Evolutionary conservation across 1,284 basidiomycete species (phyloP), one percentile per base, ranked within the genome.

Genomic region (Athelia sp.): DNA sequence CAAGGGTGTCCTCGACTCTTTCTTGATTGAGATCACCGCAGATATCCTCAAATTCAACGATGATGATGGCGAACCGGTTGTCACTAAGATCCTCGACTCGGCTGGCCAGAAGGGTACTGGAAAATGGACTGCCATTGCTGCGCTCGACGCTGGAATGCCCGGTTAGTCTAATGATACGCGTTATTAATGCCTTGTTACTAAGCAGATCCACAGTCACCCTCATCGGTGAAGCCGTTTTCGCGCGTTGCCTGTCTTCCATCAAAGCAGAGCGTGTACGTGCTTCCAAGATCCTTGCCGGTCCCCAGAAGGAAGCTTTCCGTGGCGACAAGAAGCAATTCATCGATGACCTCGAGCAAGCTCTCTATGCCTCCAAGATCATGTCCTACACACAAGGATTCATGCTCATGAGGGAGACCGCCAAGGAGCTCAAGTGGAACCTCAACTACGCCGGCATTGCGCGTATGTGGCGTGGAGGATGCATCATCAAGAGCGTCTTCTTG

Each of bases 401-500:
- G 87, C 83, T 99, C 63, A 98, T 99, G 95, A 84, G 97, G 61
- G 90, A 98, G 74, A 96, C 96, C 49, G 96, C 95, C 49, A 90
- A 93, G 70, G 94, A 96, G 86, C 64, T 85, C 57, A 68, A 64
- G 57, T 93, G 91, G 90, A 82, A 88, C 66, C 72, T 93, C 65
- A 93, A 93, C 79, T 97, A 97, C 69, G 89, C 94, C 63, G 94
- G 94, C 56, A 98, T 99, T 67, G 97, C 97, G 46, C 85, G 82
- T 59, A 99, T 99, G 93, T 99, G 97, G 97, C 93, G 96, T 64
- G 97, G 97, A 59, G 97, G 97, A 58, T 99, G 97, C 73, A 99
- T 99, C 72, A 99, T 99, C 82, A 93, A 94, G 87, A 89, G 85
- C 61, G 94, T 98, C 65, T 98, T 98, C 87, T 79, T 98, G 52